Evolutionary conservation across 352 stramenopile genomes (phyloP).

Genomic region (Phytophthora brassicae): DNA sequence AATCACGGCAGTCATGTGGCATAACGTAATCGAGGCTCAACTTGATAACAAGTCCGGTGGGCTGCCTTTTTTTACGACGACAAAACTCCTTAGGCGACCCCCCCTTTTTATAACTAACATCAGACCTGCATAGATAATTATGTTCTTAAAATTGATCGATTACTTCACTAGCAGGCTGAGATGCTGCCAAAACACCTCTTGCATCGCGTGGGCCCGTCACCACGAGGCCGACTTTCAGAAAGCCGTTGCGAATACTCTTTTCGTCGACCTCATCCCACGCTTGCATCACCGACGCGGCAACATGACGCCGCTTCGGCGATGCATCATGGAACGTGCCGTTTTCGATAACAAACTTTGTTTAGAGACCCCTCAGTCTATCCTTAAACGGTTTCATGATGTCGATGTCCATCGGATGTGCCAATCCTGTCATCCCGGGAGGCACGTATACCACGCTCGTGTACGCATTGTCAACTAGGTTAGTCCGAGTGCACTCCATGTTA

Average conservation of each 20-base stretch:
- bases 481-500: too few relatives aligned
- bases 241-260: not conserved
- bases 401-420: constrained; percentile 2
- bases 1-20: too few relatives aligned
- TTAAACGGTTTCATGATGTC: too few relatives aligned
- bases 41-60: too few relatives aligned
- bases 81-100: too few relatives aligned
- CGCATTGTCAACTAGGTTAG: not conserved
- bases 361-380: not conserved
- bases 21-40: too few relatives aligned
- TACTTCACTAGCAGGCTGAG: not conserved
- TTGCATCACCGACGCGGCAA: not conserved
- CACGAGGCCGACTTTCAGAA: not conserved
- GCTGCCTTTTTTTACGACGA: too few relatives aligned
- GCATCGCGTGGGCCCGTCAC: not conserved
- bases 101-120: too few relatives aligned
- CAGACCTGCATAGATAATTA: not conserved
- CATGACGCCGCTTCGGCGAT: not conserved
- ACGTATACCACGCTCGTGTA: constrained; percentile 4
- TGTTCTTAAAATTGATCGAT: not conserved
- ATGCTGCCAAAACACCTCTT: not conserved
- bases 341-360: not conserved
- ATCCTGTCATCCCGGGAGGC: not conserved
- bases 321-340: not conserved
- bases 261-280: not conserved